phyloP scores from a whole-genome alignment of 2,329 filamentous ascomycete genomes.

The Claviceps sp. region DNA sequence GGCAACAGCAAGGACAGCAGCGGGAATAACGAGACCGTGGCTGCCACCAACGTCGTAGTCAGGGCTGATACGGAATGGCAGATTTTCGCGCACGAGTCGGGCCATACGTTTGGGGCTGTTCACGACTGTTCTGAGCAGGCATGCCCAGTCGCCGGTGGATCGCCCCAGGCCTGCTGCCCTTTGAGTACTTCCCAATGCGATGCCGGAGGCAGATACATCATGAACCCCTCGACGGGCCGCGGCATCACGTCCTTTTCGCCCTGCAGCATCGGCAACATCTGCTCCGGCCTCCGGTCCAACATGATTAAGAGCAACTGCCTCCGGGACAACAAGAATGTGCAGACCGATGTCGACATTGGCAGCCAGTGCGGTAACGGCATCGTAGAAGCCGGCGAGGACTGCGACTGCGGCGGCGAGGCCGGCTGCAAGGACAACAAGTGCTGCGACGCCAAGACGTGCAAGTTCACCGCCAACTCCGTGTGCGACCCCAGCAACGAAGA shows the following conservation, averaged over 20 bases:
- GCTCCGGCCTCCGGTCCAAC: slow-evolving; percentile 67
- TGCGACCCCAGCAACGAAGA: slow-evolving; percentile 77
- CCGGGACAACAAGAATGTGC: slow-evolving; percentile 71
- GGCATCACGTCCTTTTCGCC: slow-evolving; percentile 71
- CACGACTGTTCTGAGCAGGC: slow-evolving; percentile 71
- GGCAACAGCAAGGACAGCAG: slow-evolving; percentile 35
- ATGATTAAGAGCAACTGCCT: slow-evolving; percentile 61
- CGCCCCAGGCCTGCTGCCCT: slow-evolving; percentile 60
- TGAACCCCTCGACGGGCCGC: slow-evolving; percentile 78
- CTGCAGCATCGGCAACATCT: slow-evolving; percentile 89
- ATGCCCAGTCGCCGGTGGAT: slow-evolving; percentile 46
- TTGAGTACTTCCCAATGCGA: slow-evolving; percentile 55
- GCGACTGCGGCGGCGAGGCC: slow-evolving; percentile 73
- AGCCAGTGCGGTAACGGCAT: slow-evolving; percentile 94
- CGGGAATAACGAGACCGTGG: slow-evolving; percentile 55
- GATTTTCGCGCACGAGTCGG: slow-evolving; percentile 86
- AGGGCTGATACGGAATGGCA: slow-evolving; percentile 81
- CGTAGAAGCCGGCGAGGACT: slow-evolving; percentile 86
- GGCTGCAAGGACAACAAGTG: slow-evolving; percentile 66
- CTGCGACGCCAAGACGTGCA: slow-evolving; percentile 79
- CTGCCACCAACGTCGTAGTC: slow-evolving; percentile 81
- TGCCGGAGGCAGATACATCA: slow-evolving; percentile 70
- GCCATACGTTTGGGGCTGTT: slow-evolving; percentile 90
- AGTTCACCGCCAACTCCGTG: slow-evolving; percentile 59
- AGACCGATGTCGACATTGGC: slow-evolving; percentile 68